Base-by-base conservation (phyloP, 768 basidiomycete species). In the Myochromella boudieri region DNA sequence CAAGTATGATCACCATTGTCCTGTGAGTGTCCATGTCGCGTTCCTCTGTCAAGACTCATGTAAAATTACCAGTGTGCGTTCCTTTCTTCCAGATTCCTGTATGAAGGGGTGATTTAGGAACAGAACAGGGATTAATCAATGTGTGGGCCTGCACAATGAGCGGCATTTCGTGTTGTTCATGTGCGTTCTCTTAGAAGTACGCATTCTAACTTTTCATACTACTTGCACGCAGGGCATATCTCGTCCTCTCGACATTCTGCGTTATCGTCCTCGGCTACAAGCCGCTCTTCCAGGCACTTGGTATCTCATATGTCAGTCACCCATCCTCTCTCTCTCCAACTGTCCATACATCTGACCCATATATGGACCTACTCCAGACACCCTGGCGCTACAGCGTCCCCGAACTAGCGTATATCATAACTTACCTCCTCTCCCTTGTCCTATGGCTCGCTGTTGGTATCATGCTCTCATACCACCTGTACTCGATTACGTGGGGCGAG, bases 161-260 rank as follows among this genome's bases (percentile, higher is more conserved):
- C 84, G 95, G 0, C 93, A 97, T 68, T 99, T 99, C 58, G 78
- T 95, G 29, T 70, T 98, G 37, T 99, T 98, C 77, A 87, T 98
- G 91, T 91, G 52, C 45, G 85, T 68, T 8, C 29, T 31, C 29
- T 31, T 31, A 8, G 6, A 17, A 34, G n/a, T 12, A 31, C 6
- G 7, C 33, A 4, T 4, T 25, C 18, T 10, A 22, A 34, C 12
- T 11, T 12, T 29, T 21, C 28, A 40, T 38, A 10, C n/a, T 22
- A 43, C 21, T 26, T 32, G 9, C 6, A 42, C 11, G n/a, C 36
- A 95, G 92, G 81, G 72, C 75, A 22, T 97, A 95, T 65, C 82
- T 97, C 29, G 82, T 88, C 17, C 46, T 92, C 2, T 73, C 83
- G 1, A 81, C 87, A 11, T 77, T 82, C 46, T 82, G 72, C 49